Conservation (phyloP, 2,329 filamentous ascomycete genomes). For the Penicillium nordicum region DNA sequence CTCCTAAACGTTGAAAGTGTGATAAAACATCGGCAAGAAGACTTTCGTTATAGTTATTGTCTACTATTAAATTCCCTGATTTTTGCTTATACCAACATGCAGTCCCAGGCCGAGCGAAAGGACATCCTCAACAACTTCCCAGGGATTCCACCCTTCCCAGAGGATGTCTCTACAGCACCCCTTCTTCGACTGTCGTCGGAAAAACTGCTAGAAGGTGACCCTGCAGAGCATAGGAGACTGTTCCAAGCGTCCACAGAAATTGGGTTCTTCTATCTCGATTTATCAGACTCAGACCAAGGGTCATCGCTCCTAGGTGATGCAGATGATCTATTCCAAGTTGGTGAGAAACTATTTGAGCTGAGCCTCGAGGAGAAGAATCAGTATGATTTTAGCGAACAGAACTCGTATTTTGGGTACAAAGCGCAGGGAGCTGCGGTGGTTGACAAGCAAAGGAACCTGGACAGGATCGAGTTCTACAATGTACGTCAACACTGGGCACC, state of each 20-base stretch:
- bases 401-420: conserved; percentile 55
- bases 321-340: conserved; percentile 47
- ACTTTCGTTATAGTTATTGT: background rate
- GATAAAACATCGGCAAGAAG: background rate
- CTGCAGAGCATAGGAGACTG: conserved; percentile 35
- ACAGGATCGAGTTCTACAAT: conserved; percentile 56
- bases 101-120: background rate
- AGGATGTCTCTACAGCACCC: conserved; percentile 43
- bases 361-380: conserved; percentile 51
- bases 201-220: conserved; percentile 38
- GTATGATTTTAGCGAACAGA: conserved; percentile 52
- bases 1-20: background rate
- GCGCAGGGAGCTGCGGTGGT: conserved; percentile 47
- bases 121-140: conserved; percentile 22
- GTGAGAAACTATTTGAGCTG: conserved; percentile 48
- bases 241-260: conserved; percentile 46
- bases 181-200: conserved; percentile 42
- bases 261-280: conserved; percentile 58
- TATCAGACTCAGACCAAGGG: conserved; percentile 39
- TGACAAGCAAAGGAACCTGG: conserved; percentile 48
- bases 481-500: conserved; percentile 28
- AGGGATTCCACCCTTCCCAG: conserved; percentile 41
- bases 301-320: conserved; percentile 43
- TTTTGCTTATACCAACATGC: background rate
- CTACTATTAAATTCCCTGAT: background rate